Base-by-base conservation (phyloP, 176 grass and related monocot genomes). In the Cenchrus americanus region DNA sequence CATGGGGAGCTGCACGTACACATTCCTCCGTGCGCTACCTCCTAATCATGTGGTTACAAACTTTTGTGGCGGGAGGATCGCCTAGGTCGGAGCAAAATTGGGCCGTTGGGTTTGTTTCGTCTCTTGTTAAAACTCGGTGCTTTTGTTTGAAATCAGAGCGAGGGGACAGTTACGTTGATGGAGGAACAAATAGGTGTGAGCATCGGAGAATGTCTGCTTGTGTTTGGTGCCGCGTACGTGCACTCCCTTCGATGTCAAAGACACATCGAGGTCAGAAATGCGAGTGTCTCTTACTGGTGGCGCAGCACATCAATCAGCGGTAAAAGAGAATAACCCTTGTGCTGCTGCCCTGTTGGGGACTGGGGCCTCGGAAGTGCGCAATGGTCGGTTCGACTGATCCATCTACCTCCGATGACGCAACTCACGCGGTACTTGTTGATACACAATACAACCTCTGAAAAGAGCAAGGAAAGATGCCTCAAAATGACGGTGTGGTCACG, bases 21-120 rank as follows among this genome's bases (percentile, higher is more conserved):
- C 52, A 75, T 52, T 77, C 54, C 6, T 44, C 43, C 43, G 43
- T 9, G 43, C 55, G 34, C 80, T 78, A 73, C 58, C 19, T 83
- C 66, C 74, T 83, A 83, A 88, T 73, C 80, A 79, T 47, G 74
- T 73, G 37, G 37, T 48, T 80, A 89, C 87, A 85, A 84, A 85
- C 76, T 89, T 59, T 59, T 5, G 42, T 80, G 53, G 54, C 46
- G 54, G 44, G 68, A 68, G 50, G 43, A 62, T 71, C 70, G 22
- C 32, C 51, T 76, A 15, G 79, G 62, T 61, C 1, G 26, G 62
- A n/a, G 79, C 71, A 7, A 43, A 58, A 77, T 87, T 50, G 26
- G 71, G 85, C 85, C 79, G 85, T 82, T 87, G 62, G 54, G 42
- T 69, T 61, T 81, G 63, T 63, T 47, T 58, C 34, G n/a, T 66